Base-by-base conservation (phyloP, 192 early-diverging fungal species). In the Linderina pennispora region DNA sequence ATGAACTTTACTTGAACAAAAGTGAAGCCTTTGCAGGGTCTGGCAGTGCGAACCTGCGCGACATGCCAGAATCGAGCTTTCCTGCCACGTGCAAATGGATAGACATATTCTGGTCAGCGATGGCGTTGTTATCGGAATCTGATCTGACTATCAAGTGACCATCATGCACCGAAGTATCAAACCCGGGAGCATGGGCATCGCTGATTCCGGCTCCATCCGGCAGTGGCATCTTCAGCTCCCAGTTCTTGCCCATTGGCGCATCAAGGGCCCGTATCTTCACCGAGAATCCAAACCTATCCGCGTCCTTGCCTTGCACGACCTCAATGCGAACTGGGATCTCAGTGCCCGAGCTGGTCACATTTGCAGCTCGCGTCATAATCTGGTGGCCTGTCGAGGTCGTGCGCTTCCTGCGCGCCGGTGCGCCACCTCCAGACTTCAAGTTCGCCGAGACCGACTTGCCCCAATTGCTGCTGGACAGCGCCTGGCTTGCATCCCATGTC, bases 401-500 rank as follows among this genome's bases (percentile, higher is more conserved):
- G 28, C 28, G 48, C 11, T 24, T 16, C 11, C 36, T 22, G 23
- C 36, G 47, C 8, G 23, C 18, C 14, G 11, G 10, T 24, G 20
- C 26, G 17, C 21, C 10, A 1, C 24, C 25, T 18, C 41, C 42
- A 0, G 50, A 49, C 53, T 69, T 69, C 34, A 69, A 54, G 9
- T 44, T 48, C 5, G 58, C 42, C 10, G 65, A 69, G 17, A 69
- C 54, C 31, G 35, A 41, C 16, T 45, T 22, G 8, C 58, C 65
- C 65, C 65, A 69, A 1, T 37, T 32, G 36, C 65, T 54, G 45
- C 31, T 22, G 13, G 45, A 49, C 20, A 69, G 45, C 28, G 65
- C 63, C 47, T 65, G 62, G 41, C 58, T 62, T 15, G 70, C 59
- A 26, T 74, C 63, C 80, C 83, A 85, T 37, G 79, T 76, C 83